Conservation (phyloP, 768 basidiomycete species). For the Pisolithus marmoratus region DNA sequence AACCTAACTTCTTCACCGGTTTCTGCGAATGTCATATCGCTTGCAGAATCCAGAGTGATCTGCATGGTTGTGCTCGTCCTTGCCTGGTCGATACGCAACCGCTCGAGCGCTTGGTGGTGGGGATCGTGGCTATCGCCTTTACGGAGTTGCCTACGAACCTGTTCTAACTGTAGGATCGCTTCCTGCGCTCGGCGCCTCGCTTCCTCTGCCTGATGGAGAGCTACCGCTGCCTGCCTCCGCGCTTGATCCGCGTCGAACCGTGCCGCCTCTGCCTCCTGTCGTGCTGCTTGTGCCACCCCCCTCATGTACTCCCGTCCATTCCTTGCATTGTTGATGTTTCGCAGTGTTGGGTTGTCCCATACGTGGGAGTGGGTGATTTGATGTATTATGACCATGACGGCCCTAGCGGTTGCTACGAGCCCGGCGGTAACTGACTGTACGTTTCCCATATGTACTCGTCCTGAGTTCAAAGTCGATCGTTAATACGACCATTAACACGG, state of each 20-base stretch:
- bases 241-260: neutral
- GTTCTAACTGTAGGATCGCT: neutral
- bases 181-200: neutral
- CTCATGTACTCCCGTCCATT: neutral
- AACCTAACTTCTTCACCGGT: neutral
- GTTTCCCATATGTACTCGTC: neutral
- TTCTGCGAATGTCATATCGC: neutral
- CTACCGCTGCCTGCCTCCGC: neutral
- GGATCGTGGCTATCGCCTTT: neutral
- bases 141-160: neutral
- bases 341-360: slow-evolving; percentile 1
- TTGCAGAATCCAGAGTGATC: neutral
- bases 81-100: neutral
- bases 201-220: neutral
- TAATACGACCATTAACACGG: too few species aligned
- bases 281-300: neutral
- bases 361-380: neutral
- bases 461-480: neutral
- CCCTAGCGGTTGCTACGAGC: neutral
- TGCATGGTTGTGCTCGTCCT: neutral
- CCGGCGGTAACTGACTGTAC: neutral
- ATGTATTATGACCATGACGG: neutral
- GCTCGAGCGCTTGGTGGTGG: neutral
- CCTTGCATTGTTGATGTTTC: neutral
- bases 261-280: neutral